Evolutionary conservation across 1,139 yeast species (phyloP), one percentile per base, ranked within the genome.

Genomic region (Lodderomyces parapsilosis): DNA sequence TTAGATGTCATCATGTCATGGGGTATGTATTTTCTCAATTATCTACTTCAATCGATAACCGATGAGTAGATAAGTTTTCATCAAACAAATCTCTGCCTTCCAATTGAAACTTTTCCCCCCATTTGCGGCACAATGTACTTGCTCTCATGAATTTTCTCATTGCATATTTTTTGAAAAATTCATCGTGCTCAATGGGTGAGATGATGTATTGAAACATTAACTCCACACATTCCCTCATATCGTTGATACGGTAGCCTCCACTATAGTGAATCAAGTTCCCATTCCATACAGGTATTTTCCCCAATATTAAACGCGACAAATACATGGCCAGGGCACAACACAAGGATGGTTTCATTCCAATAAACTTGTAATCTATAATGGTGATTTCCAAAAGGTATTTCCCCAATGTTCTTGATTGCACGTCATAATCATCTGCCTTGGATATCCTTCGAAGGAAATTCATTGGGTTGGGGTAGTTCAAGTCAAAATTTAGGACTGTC

Each of bases 251-350:
- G 64, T 89, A 90, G n/a, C 96, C 97, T 27, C 96, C 96, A 31
- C 94, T 83, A 63, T 90, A 91, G 62, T 89, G 96, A 43, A 86
- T 81, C 52, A 90, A 72, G 63, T 89, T 90, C 7, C 87, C 88
- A 59, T 83, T 83, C 93, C 93, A 84, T n/a, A 70, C 71, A 31
- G 87, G 85, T 23, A 74, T 71, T 55, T 86, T 81, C 31, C 82
- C 83, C 53, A 90, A 71, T 68, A 90, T 88, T 55, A 80, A 76
- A 54, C 97, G 77, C 13, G 96, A 83, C 44, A 91, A 72, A 60
- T 83, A 88, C 96, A 91, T 91, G 34, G 97, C 87, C 30, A 95
- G 86, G 3, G 97, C 97, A 9, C 96, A 83, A 57, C 94, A 83
- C 51, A 85, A 74, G 10, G 96, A 86, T 10, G 97, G 97, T 49